phyloP scores from a whole-genome alignment of 2,329 filamentous ascomycete species.

The Sphaerulina musiva region DNA sequence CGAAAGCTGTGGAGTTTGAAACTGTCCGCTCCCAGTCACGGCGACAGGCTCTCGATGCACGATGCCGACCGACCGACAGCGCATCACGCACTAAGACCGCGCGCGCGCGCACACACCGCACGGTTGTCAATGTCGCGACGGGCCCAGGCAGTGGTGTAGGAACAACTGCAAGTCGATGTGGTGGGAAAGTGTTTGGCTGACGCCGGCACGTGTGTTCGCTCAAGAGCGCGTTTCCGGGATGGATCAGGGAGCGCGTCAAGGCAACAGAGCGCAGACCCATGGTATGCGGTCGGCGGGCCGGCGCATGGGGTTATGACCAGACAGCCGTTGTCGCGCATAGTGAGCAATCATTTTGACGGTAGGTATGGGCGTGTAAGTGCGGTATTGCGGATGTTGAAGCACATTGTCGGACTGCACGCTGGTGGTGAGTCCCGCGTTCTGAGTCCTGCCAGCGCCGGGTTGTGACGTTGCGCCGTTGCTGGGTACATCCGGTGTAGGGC shows the following conservation, averaged over 20 bases:
- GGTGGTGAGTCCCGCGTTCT: background rate
- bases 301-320: background rate
- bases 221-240: background rate
- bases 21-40: conserved; percentile 3
- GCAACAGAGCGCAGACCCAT: background rate
- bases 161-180: background rate
- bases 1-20: conserved; percentile 12
- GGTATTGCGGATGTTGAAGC: background rate
- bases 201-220: background rate
- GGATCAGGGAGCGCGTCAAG: background rate
- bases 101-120: conserved; percentile 7
- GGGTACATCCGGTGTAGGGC: background rate
- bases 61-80: conserved; percentile 8
- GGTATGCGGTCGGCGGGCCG: background rate
- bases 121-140: background rate
- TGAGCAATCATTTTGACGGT: background rate
- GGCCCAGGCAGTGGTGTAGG: background rate
- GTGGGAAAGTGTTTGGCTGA: no score
- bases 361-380: background rate
- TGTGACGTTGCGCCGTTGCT: background rate
- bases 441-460: background rate
- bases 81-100: background rate
- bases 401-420: background rate
- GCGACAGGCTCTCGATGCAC: conserved; percentile 7
- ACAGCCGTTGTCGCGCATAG: background rate